Percentiles rank a stretch among this genome's conserved stretches.
These are phyloP conservation scores for Gynandropsis gynandra DNA, from an alignment of 345 rosid genomes.

Conservation along the genomic window DNA sequence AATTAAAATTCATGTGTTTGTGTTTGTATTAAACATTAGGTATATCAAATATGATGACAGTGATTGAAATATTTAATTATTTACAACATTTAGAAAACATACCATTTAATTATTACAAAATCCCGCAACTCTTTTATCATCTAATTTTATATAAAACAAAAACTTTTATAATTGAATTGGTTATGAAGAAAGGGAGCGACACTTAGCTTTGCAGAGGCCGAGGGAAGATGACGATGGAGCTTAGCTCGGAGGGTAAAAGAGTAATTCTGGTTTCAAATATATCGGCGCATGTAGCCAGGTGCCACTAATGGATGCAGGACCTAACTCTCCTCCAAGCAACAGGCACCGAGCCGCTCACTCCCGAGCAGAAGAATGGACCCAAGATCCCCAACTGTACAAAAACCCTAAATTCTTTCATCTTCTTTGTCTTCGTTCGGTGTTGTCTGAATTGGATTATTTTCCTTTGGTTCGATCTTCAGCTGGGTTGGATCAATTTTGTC, in stretches of 20 bases:
- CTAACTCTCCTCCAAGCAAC: constrained; percentile 73
- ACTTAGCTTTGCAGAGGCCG: constrained; percentile 20
- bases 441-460: not conserved
- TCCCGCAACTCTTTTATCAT: no score
- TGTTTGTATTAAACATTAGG: no score
- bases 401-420: not conserved
- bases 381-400: constrained; percentile 70
- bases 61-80: no score
- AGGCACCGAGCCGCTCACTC: constrained; percentile 82
- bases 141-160: no score
- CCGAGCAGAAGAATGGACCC: constrained; percentile 84
- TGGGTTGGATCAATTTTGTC: not conserved
- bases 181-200: no score
- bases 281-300: constrained; percentile 71
- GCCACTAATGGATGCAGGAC: constrained; percentile 92
- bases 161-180: no score
- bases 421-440: constrained; percentile 3
- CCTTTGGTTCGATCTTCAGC: not conserved
- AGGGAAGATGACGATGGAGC: constrained; percentile 29
- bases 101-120: no score
- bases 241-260: constrained; percentile 73
- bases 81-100: no score
- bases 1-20: no score
- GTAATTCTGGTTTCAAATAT: constrained; percentile 73
- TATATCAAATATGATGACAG: no score